Conservation (phyloP, 2,329 filamentous ascomycete genomes). For the Arthroderma uncinatum region DNA sequence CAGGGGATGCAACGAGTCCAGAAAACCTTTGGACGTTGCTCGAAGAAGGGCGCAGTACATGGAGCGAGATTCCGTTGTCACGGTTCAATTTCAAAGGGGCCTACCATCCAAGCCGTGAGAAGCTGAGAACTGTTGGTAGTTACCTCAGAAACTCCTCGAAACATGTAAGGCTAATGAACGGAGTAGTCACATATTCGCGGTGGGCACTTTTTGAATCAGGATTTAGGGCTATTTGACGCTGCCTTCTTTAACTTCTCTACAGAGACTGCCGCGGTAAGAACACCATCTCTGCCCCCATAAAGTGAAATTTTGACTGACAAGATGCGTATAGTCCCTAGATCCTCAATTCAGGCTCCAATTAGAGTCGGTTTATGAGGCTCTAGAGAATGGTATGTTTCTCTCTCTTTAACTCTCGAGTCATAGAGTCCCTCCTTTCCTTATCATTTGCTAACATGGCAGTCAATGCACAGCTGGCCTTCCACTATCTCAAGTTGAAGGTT, state of each 20-base stretch:
- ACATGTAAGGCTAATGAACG: background rate
- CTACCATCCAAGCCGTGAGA: conserved; percentile 10
- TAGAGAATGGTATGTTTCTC: conserved; percentile 17
- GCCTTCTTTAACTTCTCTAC: conserved; percentile 22
- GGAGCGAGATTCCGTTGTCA: conserved; percentile 20
- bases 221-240: conserved; percentile 22
- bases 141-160: background rate
- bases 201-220: conserved; percentile 14
- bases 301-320: too few species aligned
- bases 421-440: background rate
- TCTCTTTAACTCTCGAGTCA: background rate
- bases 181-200: background rate
- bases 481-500: conserved; percentile 7
- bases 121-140: background rate
- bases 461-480: conserved; percentile 15
- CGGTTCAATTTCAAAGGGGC: conserved; percentile 23
- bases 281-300: too few species aligned
- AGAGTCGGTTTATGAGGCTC: conserved; percentile 20
- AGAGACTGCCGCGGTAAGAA: conserved; percentile 14
- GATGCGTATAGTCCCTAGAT: conserved; percentile 17
- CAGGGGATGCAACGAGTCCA: conserved; percentile 22
- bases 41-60: conserved; percentile 19
- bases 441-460: too few species aligned
- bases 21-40: conserved; percentile 27
- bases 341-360: conserved; percentile 23